Base-by-base conservation (phyloP, 1,284 basidiomycete species). In the Trametes polyzona region DNA sequence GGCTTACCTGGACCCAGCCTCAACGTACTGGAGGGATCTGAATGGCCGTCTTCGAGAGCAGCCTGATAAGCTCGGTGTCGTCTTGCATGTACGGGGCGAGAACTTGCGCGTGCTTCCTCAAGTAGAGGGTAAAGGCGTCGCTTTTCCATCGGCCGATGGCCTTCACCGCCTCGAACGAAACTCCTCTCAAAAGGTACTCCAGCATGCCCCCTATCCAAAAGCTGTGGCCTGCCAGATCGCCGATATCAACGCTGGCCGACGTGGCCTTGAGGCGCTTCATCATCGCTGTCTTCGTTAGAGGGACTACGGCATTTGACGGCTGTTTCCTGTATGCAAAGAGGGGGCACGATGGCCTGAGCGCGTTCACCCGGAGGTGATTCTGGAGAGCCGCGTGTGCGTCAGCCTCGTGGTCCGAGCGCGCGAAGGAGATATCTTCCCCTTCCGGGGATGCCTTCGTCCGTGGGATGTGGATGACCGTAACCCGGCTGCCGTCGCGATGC, bases 121-220 rank as follows among this genome's bases (percentile, higher is more conserved):
- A 52, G 48, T 65, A 65, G 0, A 41, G 24, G 6, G 23, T 32
- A 51, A 76, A 77, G 0, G 74, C 61, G 0, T 75, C 69, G 27
- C 71, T 71, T 0, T 59, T 40, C 75, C 74, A 76, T 0, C 69
- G 52, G 0, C 75, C 74, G 14, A 67, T 71, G 0, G 65, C 52
- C 42, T 73, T 72, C 10, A 77, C 63, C 0, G 66, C 67, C 2
- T 76, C 71, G 36, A 76, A 74, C 1, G 74, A 70, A 0, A 73
- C 30, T 0, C 73, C 70, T 3, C 68, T 49, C 3, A 77, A 63
- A 0, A 78, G 71, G 46, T 74, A 76, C 43, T 74, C 69, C 0
- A 78, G 65, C 0, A 74, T 77, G 0, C 71, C 63, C 0, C 77
- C 74, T 30, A 78, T 78, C 3, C 69, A 64, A 21, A 78, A 72